phyloP scores from a whole-genome alignment of 2,329 filamentous ascomycete genomes.

The Penicillium sp. region DNA sequence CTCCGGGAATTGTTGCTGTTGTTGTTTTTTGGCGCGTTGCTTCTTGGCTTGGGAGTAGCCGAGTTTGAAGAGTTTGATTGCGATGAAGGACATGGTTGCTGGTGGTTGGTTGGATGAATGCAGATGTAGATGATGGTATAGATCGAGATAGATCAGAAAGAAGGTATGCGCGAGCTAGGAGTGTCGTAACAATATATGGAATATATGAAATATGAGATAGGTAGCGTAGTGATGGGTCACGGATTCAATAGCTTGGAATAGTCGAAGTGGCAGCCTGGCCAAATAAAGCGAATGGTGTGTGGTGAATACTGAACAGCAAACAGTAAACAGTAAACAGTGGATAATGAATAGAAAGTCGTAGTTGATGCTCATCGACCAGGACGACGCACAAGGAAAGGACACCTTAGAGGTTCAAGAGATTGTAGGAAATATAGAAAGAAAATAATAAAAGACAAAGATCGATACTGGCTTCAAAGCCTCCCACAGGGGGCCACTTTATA shows the following conservation, averaged over 20 bases:
- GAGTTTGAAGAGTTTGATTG: conserved; percentile 27
- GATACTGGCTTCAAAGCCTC: conserved; percentile 3
- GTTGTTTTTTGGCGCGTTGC: conserved; percentile 27
- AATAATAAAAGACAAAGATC: conserved; percentile 8
- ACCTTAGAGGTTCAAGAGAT: not conserved
- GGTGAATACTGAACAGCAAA: not conserved
- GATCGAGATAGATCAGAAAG: not conserved
- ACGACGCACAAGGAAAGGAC: conserved; percentile 10
- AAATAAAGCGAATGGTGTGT: too few relatives aligned
- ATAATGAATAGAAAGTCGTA: not conserved
- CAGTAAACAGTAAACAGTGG: not conserved
- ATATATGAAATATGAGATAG: not conserved
- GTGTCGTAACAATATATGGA: not conserved
- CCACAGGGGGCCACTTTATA: conserved; percentile 10
- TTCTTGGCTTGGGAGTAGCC: conserved; percentile 31
- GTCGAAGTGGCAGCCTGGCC: not conserved
- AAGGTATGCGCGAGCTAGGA: not conserved
- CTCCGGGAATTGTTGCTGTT: conserved; percentile 14
- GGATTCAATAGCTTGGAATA: not conserved
- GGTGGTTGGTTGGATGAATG: not conserved
- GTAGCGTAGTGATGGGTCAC: not conserved
- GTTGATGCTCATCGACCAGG: conserved; percentile 13
- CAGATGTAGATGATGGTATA: not conserved
- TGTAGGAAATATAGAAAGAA: conserved; percentile 11
- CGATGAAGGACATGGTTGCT: conserved; percentile 24